phyloP scores from a whole-genome alignment of 2,329 filamentous ascomycete genomes.

The Aspergillus versicolor region DNA sequence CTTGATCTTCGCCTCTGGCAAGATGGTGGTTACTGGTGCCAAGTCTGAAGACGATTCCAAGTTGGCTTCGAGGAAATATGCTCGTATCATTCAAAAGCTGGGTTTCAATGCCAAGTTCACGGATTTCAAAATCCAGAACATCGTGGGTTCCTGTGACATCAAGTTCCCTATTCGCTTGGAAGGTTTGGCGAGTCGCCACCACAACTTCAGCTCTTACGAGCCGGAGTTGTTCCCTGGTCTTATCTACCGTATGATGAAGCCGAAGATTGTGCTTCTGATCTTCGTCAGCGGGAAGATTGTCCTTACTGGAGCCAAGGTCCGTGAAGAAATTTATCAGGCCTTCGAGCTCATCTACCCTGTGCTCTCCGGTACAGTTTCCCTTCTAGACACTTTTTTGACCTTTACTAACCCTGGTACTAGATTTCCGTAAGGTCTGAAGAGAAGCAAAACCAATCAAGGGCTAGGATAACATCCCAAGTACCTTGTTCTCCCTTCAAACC shows the following conservation, averaged over 20 bases:
- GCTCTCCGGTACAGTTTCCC: constrained; percentile 66
- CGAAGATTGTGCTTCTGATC: constrained; percentile 96
- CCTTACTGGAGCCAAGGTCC: constrained; percentile 93
- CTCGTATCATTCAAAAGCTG: constrained; percentile 98
- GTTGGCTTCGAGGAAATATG: constrained; percentile 94
- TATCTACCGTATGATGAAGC: constrained; percentile 99
- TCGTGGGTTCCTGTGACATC: constrained; percentile 97
- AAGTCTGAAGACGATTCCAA: constrained; percentile 98
- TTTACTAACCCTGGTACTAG: constrained; percentile 35
- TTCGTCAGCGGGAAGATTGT: constrained; percentile 99
- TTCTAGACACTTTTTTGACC: neutral
- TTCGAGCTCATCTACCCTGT: constrained; percentile 98
- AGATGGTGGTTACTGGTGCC: constrained; percentile 98
- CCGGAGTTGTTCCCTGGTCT: constrained; percentile 98
- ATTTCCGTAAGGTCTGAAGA: constrained; percentile 62
- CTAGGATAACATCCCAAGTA: constrained; percentile 14
- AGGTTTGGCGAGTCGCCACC: constrained; percentile 92
- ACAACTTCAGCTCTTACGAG: constrained; percentile 99
- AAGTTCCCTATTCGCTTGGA: constrained; percentile 98
- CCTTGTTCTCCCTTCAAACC: constrained; percentile 17
- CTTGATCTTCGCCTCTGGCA: constrained; percentile 95
- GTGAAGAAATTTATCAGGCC: constrained; percentile 96
- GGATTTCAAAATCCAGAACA: constrained; percentile 99
- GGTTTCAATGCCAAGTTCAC: constrained; percentile 99
- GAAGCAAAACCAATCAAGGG: constrained; percentile 10